A percentile compares a stretch with the other conserved stretches of the same genome.
phyloP scores from a whole-genome alignment of 2,329 filamentous ascomycete genomes.

The Penicillium hordei region DNA sequence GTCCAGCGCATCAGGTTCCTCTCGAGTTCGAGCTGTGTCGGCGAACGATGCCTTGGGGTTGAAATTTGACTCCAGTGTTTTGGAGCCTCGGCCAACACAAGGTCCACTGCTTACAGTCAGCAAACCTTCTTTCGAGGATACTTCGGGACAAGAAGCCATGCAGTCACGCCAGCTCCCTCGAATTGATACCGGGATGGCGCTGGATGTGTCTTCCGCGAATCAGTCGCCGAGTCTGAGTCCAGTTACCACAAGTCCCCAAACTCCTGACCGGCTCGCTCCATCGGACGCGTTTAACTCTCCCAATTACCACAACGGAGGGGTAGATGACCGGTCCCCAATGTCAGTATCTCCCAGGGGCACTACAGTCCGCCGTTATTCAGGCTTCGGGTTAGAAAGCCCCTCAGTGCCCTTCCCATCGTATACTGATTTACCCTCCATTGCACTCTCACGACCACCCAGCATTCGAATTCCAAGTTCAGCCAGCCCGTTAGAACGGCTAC shows the following conservation, averaged over 20 bases:
- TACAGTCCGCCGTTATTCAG: constrained; percentile 12
- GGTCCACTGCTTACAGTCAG: constrained; percentile 43
- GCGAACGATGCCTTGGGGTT: constrained; percentile 56
- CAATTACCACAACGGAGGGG: constrained; percentile 33
- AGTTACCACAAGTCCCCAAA: constrained; percentile 25
- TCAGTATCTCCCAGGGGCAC: constrained; percentile 34
- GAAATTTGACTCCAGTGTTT: constrained; percentile 44
- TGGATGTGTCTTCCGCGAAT: constrained; percentile 31
- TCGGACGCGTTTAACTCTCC: constrained; percentile 41
- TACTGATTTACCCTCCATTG: constrained; percentile 56
- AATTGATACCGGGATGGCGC: constrained; percentile 26
- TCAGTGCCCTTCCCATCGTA: constrained; percentile 68
- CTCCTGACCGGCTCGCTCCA: constrained; percentile 46
- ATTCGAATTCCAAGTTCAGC: constrained; percentile 52
- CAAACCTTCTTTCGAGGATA: constrained; percentile 35
- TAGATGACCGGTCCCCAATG: constrained; percentile 25
- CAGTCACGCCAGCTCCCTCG: constrained; percentile 20
- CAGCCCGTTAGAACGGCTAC: constrained; percentile 36
- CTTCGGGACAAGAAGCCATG: constrained; percentile 15
- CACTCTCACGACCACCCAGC: constrained; percentile 53
- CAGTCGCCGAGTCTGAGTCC: constrained; percentile 38
- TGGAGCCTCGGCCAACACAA: constrained; percentile 22
- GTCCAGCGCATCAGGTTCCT: constrained; percentile 22
- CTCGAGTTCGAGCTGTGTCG: constrained; percentile 56
- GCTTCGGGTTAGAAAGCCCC: constrained; percentile 35